Percentiles rank a stretch among this genome's conserved stretches.
phyloP scores from a whole-genome alignment of 2,329 filamentous ascomycete species.

The Claviceps capensis region DNA sequence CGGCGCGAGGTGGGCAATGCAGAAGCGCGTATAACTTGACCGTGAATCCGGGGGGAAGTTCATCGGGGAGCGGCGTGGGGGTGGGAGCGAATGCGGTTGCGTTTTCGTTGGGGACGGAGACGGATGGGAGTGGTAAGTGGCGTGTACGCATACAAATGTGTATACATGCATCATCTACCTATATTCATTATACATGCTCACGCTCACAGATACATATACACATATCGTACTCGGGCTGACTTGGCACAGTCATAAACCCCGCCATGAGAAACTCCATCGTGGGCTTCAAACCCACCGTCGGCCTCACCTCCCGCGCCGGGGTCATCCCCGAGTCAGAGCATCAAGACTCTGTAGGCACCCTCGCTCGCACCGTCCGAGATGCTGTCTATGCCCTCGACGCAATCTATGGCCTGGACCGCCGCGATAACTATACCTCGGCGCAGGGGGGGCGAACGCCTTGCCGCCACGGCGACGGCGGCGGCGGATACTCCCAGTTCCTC shows the following conservation, averaged over 20 bases:
- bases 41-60: slow-evolving; percentile 53
- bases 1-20: slow-evolving; percentile 48
- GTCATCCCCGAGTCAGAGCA: slow-evolving; percentile 54
- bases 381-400: slow-evolving; percentile 51
- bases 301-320: slow-evolving; percentile 50
- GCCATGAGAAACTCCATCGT: slow-evolving; percentile 56
- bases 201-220: too few relatives aligned
- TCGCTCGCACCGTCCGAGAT: slow-evolving; percentile 56
- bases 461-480: slow-evolving; percentile 23
- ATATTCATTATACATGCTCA: too few relatives aligned
- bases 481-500: slow-evolving; percentile 42
- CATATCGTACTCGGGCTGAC: neutral
- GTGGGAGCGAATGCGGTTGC: slow-evolving; percentile 49
- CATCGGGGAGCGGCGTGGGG: slow-evolving; percentile 50
- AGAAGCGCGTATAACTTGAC: slow-evolving; percentile 56
- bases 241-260: slow-evolving; percentile 48
- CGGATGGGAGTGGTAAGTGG: slow-evolving; percentile 45
- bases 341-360: slow-evolving; percentile 55
- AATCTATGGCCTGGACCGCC: slow-evolving; percentile 49
- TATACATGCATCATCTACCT: too few relatives aligned
- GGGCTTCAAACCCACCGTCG: slow-evolving; percentile 65
- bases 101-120: slow-evolving; percentile 61
- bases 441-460: slow-evolving; percentile 40
- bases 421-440: slow-evolving; percentile 52
- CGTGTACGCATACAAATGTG: too few relatives aligned